These are phyloP conservation scores for Colletotrichum plurivorum DNA, from an alignment of 2,329 filamentous ascomycete genomes.

Conservation along the genomic window DNA sequence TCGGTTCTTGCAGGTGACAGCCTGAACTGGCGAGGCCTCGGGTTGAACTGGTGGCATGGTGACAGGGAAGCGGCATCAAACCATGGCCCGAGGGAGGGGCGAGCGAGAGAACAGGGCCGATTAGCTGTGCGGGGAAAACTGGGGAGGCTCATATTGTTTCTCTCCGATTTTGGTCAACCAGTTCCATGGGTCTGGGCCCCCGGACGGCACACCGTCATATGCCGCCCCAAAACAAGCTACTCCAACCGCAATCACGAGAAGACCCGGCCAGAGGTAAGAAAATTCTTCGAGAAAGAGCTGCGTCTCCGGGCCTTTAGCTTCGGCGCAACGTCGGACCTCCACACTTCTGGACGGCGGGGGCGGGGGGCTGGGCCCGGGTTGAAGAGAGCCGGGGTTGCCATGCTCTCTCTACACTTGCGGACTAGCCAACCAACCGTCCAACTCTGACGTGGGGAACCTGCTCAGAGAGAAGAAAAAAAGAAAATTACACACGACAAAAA, in stretches of 20 bases:
- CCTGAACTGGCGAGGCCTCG: neutral
- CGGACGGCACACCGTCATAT: neutral
- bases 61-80: neutral
- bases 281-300: slow-evolving; percentile 13
- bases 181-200: slow-evolving; percentile 24
- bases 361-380: slow-evolving; percentile 14
- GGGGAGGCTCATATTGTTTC: slow-evolving; percentile 18
- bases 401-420: neutral
- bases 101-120: slow-evolving; percentile 36
- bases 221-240: slow-evolving; percentile 23
- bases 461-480: too few relatives aligned
- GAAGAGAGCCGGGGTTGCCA: neutral
- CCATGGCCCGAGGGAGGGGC: neutral
- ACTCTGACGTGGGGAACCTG: neutral
- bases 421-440: neutral
- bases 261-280: neutral
- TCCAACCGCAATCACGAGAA: slow-evolving; percentile 28
- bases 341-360: slow-evolving; percentile 33
- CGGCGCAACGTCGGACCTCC: slow-evolving; percentile 38
- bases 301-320: slow-evolving; percentile 20
- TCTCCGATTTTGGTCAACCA: slow-evolving; percentile 29
- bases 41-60: neutral
- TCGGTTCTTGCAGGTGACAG: neutral
- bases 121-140: slow-evolving; percentile 32
- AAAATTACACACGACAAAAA: neutral